Percentiles rank a stretch among this genome's conserved stretches.
These are phyloP conservation scores for Penicillium sp. DNA, from an alignment of 2,329 filamentous ascomycete genomes.

Conservation along the genomic window DNA sequence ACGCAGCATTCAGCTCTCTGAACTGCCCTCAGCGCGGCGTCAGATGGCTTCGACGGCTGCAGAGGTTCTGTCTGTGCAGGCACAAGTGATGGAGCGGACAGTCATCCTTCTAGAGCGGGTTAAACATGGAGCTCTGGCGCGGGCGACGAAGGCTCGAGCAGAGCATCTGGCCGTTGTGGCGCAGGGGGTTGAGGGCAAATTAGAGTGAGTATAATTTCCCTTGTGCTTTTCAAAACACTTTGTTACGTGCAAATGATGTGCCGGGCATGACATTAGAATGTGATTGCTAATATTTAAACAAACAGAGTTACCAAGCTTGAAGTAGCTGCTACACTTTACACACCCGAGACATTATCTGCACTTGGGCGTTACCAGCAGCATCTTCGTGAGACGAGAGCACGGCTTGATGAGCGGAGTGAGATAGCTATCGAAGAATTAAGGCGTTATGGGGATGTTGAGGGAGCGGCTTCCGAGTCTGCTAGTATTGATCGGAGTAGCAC, in stretches of 20 bases:
- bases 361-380: conserved; percentile 36
- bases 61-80: conserved; percentile 32
- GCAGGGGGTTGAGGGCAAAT: conserved; percentile 37
- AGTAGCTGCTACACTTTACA: conserved; percentile 38
- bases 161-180: conserved; percentile 42
- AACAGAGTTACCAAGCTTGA: conserved; percentile 39
- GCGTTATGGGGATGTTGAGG: conserved; percentile 33
- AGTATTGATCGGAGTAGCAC: conserved; percentile 15
- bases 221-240: neutral
- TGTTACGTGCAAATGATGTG: neutral
- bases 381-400: conserved; percentile 27
- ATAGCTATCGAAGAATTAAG: conserved; percentile 34
- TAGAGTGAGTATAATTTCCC: conserved; percentile 30
- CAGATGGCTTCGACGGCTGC: conserved; percentile 37
- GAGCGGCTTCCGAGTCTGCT: conserved; percentile 3
- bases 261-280: neutral
- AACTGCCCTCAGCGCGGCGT: conserved; percentile 34
- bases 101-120: conserved; percentile 42
- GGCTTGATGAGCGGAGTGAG: conserved; percentile 31
- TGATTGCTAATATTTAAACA: neutral
- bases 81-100: conserved; percentile 36
- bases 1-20: conserved; percentile 31
- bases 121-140: conserved; percentile 38
- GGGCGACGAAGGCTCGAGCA: conserved; percentile 39
- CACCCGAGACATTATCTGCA: conserved; percentile 36